Percentiles rank a stretch among this genome's conserved stretches.
Conservation (phyloP, 2,329 filamentous ascomycete species). For the Catunica adiposa region DNA sequence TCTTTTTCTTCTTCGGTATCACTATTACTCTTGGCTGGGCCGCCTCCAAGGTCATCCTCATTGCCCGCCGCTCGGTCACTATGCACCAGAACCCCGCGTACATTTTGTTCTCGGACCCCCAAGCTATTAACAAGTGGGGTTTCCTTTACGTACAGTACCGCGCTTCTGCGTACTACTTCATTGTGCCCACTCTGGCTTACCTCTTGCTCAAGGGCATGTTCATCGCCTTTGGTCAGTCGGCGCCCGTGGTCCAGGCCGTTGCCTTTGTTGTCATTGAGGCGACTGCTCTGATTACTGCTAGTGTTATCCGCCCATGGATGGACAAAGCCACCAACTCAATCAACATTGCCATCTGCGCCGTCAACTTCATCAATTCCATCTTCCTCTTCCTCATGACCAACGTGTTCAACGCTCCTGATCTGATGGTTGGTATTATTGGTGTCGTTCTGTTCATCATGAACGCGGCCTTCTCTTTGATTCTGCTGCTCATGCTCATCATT, state of each 20-base stretch:
- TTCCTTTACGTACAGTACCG: conserved; percentile 96
- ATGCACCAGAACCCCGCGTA: conserved; percentile 96
- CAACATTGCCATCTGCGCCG: conserved; percentile 77
- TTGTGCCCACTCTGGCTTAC: conserved; percentile 63
- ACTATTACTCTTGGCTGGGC: conserved; percentile 67
- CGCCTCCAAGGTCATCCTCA: conserved; percentile 71
- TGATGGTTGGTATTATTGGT: conserved; percentile 77
- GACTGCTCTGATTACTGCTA: conserved; percentile 56
- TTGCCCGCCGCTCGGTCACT: conserved; percentile 71
- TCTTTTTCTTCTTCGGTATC: conserved; percentile 78
- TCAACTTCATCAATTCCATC: conserved; percentile 84
- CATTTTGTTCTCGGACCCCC: conserved; percentile 91
- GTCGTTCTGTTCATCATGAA: conserved; percentile 82
- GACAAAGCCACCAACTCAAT: conserved; percentile 96
- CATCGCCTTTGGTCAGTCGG: conserved; percentile 61
- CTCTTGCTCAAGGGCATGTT: conserved; percentile 80
- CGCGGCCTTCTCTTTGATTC: conserved; percentile 63
- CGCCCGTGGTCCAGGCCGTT: conserved; percentile 58
- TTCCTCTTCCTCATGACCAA: conserved; percentile 80
- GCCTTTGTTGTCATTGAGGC: conserved; percentile 73
- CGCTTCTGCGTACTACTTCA: conserved; percentile 89
- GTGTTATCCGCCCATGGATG: conserved; percentile 86
- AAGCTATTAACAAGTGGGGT: conserved; percentile 90
- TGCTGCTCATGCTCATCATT: conserved; percentile 60
- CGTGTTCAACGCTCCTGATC: conserved; percentile 65